Evolutionary conservation across 1,284 basidiomycete genomes (phyloP).

Genomic region (Fomitopsis schrenkii): DNA sequence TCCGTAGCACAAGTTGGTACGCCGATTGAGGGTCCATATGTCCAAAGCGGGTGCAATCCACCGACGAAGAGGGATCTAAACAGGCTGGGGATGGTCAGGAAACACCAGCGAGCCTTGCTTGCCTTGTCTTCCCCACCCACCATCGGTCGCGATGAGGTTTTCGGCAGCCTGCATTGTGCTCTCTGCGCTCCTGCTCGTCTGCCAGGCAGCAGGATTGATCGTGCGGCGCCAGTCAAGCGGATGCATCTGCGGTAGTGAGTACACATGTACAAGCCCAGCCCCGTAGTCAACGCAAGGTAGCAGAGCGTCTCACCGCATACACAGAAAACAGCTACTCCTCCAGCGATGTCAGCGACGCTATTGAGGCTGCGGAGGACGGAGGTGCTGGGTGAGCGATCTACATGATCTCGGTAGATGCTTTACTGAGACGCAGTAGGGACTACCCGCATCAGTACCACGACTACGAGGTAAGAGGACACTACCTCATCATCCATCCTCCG

Average conservation of each 20-base stretch:
- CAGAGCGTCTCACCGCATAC: background rate
- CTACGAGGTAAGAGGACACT: background rate
- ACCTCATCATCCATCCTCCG: background rate
- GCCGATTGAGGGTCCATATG: background rate
- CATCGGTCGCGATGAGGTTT: conserved; percentile 14
- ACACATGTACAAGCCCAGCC: background rate
- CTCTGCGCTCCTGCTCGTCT: conserved; percentile 12
- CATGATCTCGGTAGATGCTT: background rate
- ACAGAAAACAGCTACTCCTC: conserved; percentile 11
- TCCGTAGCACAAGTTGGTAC: background rate
- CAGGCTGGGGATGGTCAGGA: background rate
- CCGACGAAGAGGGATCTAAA: background rate
- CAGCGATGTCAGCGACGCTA: conserved; percentile 15
- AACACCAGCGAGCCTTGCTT: background rate
- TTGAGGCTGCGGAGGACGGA: conserved; percentile 9
- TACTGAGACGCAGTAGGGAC: background rate
- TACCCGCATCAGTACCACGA: conserved; percentile 7
- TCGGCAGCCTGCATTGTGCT: conserved; percentile 11
- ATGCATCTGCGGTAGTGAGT: conserved; percentile 23
- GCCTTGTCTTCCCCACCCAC: background rate
- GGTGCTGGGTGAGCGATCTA: conserved; percentile 1
- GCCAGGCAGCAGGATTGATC: conserved; percentile 12
- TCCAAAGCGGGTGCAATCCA: background rate
- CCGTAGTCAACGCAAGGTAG: background rate
- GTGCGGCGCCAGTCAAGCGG: conserved; percentile 17